Percentiles rank a stretch among this genome's conserved stretches.
phyloP scores from a whole-genome alignment of 2,329 filamentous ascomycete genomes.

The Trichoderma simmonsii region DNA sequence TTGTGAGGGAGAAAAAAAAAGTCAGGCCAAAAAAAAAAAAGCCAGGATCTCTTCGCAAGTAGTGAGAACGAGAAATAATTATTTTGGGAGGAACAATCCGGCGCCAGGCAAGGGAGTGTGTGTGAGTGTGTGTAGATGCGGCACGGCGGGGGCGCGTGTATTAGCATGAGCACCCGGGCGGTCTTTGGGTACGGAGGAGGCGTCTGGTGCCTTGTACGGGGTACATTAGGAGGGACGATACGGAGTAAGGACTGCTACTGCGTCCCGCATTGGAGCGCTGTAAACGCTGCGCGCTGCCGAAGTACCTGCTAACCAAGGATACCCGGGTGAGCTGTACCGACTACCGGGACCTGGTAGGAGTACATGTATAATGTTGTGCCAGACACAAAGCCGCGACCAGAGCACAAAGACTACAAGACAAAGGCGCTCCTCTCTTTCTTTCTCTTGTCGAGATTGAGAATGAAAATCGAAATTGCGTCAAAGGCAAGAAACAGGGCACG shows the following conservation, averaged over 20 bases:
- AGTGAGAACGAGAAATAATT: slow-evolving; percentile 20
- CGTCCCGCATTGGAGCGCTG: background rate
- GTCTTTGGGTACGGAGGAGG: background rate
- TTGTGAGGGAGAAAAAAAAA: slow-evolving; percentile 6
- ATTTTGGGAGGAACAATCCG: slow-evolving; percentile 23
- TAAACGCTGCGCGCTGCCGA: background rate
- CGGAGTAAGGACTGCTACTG: background rate
- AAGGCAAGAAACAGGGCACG: background rate
- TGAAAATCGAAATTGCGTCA: background rate
- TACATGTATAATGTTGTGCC: background rate
- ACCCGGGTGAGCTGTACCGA: background rate
- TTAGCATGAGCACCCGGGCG: slow-evolving; percentile 1
- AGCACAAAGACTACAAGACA: background rate
- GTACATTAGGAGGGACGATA: background rate
- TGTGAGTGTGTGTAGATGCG: slow-evolving; percentile 21
- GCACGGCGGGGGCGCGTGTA: slow-evolving; percentile 19
- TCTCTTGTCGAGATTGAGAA: background rate
- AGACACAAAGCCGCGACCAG: background rate
- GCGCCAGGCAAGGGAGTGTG: slow-evolving; percentile 20
- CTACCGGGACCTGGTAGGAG: background rate
- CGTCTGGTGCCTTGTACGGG: slow-evolving; percentile 2
- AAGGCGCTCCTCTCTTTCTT: background rate
- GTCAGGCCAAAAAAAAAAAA: background rate
- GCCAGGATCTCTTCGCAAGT: slow-evolving; percentile 14
- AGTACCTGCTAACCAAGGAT: background rate